These are phyloP conservation scores for Caryopteris hybrid DNA, from an alignment of 305 asterid genomes.

Conservation along the genomic window DNA sequence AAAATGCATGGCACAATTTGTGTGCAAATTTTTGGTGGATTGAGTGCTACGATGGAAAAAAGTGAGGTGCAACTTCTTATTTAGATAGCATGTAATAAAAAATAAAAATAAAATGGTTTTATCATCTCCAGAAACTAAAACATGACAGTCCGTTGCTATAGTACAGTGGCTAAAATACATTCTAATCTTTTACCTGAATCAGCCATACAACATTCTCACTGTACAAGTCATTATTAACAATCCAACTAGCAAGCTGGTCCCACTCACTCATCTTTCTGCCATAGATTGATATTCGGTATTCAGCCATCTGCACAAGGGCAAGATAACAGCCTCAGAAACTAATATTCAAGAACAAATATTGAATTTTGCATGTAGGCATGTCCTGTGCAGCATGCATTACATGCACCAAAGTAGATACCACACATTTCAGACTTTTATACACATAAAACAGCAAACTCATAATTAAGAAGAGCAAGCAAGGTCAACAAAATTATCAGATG, in stretches of 20 bases:
- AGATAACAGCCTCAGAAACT: constrained; percentile 12
- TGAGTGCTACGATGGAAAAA: not conserved
- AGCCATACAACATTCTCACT: constrained; percentile 97
- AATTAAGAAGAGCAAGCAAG: not conserved
- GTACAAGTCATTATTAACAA: constrained; percentile 82
- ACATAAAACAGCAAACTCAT: not conserved
- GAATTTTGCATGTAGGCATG: not conserved
- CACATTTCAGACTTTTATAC: not conserved
- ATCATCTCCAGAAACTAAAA: not conserved
- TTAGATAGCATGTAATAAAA: not conserved
- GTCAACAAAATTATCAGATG: not conserved
- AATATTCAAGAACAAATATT: not conserved
- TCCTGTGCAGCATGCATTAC: not conserved
- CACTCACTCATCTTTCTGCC: constrained; percentile 98
- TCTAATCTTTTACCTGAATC: constrained; percentile 68
- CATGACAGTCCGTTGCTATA: not conserved
- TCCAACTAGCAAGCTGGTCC: constrained; percentile 99
- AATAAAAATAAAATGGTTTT: not conserved
- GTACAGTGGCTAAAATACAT: constrained; percentile 1
- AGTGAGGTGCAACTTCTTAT: not conserved
- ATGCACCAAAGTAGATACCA: not conserved
- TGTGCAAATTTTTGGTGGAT: not conserved
- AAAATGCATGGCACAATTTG: not conserved
- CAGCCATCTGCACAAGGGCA: constrained; percentile 77
- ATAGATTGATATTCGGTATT: constrained; percentile 80